Base-by-base conservation (phyloP, 805 yeast species). In the Kodamaea restingae region DNA sequence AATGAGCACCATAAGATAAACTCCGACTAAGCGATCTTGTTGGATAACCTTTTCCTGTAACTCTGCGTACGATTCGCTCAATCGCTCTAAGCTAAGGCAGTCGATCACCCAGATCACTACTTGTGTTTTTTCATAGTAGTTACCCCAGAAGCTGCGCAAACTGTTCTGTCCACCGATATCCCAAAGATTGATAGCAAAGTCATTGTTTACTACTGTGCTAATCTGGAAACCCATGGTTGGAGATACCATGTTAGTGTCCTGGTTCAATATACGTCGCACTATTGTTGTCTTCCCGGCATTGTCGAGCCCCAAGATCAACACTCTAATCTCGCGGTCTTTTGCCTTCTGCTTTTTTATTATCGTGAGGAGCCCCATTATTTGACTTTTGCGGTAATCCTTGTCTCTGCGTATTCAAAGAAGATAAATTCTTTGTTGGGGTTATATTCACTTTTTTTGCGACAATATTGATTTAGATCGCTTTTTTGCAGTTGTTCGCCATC, bases 201-300 rank as follows among this genome's bases (percentile, higher is more conserved):
- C 71, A 2, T 58, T 44, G 45, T 67, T 61, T 1, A 57, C 51
- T 1, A 84, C 51, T 1, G 90, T 78, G 35, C 76, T 73, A 46
- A 90, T 91, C 50, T 79, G 82, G 60, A 90, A 91, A 11, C 98
- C 98, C 71, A 90, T 75, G 0, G 98, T 90, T 0, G 98, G 97
- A 7, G 86, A 73, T 4, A 88, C 79, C n/a, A 65, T 65, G 6
- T 56, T 50, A 5, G 73, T 68, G 42, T 78, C 78, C 46, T 71
- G 65, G 18, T 67, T 46, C 61, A 83, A 65, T 11, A 86, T 54
- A 14, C 67, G 55, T 42, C 80, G 79, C 15, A 88, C 81, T 2
- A 91, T 75, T 0, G 96, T 85, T 2, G 96, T 84, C 58, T 90
- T 90, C 2, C 98, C 98, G 0, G 96, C 76, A 58, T 87, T 88